A percentile compares a stretch with the other conserved stretches of the same genome.
Evolutionary conservation across 176 grass and related monocot species (phyloP).

Genomic region (Areca catechu): DNA sequence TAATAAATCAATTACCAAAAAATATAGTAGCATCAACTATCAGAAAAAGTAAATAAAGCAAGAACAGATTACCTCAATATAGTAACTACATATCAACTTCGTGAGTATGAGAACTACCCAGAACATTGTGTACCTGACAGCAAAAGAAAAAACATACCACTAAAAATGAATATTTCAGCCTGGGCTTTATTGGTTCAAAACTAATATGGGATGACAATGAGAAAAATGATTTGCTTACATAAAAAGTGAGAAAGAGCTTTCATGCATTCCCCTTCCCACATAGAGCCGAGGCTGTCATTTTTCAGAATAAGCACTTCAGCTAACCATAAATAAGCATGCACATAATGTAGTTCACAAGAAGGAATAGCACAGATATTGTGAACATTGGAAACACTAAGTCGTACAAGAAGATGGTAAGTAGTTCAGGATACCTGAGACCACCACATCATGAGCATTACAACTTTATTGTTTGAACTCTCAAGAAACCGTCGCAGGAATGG

Average conservation of each 20-base stretch:
- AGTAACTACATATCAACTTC: conserved; percentile 92
- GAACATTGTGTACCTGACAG: conserved; percentile 85
- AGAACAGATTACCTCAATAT: conserved; percentile 50
- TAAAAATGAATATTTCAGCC: background rate
- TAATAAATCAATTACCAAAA: no score
- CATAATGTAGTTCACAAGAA: no score
- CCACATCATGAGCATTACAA: conserved; percentile 84
- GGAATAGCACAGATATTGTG: no score
- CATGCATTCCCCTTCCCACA: conserved; percentile 96
- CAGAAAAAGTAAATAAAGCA: background rate
- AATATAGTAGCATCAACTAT: no score
- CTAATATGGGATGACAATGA: no score
- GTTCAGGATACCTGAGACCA: conserved; percentile 77
- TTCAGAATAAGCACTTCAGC: no score
- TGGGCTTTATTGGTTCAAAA: no score
- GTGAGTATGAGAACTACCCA: conserved; percentile 72
- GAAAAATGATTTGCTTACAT: conserved; percentile 46
- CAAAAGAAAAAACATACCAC: background rate
- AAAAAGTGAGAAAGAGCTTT: conserved; percentile 84
- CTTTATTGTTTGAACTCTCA: conserved; percentile 57
- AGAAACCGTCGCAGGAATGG: conserved; percentile 59
- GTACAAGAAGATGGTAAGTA: background rate
- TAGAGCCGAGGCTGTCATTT: conserved; percentile 64
- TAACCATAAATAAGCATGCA: no score
- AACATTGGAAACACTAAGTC: background rate